phyloP scores from a whole-genome alignment of 1,139 yeast species.

The Zygosaccharomyces sapae region DNA sequence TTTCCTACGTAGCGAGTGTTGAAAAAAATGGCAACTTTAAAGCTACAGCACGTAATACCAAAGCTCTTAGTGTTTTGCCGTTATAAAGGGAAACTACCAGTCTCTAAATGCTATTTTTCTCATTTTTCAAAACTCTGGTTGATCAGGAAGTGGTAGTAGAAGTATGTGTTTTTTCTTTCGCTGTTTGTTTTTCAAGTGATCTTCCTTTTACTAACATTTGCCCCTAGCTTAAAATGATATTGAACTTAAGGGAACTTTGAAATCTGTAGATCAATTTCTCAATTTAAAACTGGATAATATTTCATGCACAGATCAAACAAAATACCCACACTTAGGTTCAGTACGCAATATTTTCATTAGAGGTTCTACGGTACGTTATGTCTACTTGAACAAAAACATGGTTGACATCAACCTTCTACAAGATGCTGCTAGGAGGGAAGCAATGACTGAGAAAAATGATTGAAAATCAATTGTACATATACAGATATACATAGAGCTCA shows the following conservation, averaged over 20 bases:
- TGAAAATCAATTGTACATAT: slow-evolving; percentile 1
- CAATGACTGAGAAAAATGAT: slow-evolving; percentile 35
- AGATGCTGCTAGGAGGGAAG: slow-evolving; percentile 90
- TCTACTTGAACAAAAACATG: slow-evolving; percentile 78
- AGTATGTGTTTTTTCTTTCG: slow-evolving; percentile 17
- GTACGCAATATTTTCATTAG: slow-evolving; percentile 89
- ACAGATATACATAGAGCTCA: slow-evolving; percentile 9
- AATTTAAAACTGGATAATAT: slow-evolving; percentile 89
- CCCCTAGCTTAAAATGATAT: slow-evolving; percentile 79
- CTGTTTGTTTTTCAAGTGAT: background rate
- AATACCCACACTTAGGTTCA: slow-evolving; percentile 85
- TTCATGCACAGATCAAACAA: slow-evolving; percentile 63
- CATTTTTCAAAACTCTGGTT: slow-evolving; percentile 90
- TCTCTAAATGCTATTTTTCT: slow-evolving; percentile 70
- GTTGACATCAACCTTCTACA: slow-evolving; percentile 93
- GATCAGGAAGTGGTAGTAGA: slow-evolving; percentile 77
- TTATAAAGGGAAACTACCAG: background rate
- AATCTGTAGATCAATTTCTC: slow-evolving; percentile 91
- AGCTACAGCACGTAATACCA: background rate
- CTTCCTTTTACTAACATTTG: slow-evolving; percentile 8
- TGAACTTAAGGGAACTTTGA: slow-evolving; percentile 82
- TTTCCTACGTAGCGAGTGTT: slow-evolving; percentile 6
- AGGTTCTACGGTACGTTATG: slow-evolving; percentile 95
- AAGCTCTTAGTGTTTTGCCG: background rate
- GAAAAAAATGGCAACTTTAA: background rate